Conservation (phyloP, 176 grass and related monocot species). For the Olyra latifolia region DNA sequence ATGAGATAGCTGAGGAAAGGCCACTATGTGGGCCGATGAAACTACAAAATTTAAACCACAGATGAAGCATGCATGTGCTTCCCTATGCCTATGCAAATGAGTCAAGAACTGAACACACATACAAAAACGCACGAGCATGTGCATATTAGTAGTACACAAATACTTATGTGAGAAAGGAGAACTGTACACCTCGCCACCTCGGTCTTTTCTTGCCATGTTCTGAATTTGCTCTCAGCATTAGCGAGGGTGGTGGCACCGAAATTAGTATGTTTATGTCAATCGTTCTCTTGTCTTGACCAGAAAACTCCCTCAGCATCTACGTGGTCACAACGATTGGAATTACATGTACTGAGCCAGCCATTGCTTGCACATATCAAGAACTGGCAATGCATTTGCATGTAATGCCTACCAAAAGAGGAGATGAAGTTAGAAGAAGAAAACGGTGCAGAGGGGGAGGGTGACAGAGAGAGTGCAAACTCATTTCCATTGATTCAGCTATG, state of each 20-base stretch:
- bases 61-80: neutral
- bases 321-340: conserved; percentile 14
- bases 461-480: neutral
- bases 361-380: conserved; percentile 91
- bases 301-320: conserved; percentile 4
- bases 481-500: neutral
- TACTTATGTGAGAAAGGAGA: neutral
- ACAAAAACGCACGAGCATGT: neutral
- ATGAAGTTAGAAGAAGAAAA: conserved; percentile 34
- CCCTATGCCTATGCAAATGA: neutral
- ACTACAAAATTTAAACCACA: conserved; percentile 27
- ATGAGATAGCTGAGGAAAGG: neutral
- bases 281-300: neutral
- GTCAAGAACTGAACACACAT: neutral
- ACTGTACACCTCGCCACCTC: neutral
- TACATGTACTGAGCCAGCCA: conserved; percentile 96
- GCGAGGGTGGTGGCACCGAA: neutral
- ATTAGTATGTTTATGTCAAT: neutral
- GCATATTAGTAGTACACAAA: neutral
- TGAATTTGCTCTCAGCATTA: conserved; percentile 14
- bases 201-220: neutral
- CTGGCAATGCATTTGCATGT: conserved; percentile 70
- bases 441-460: neutral
- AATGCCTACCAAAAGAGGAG: conserved; percentile 56
- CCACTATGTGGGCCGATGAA: neutral